Base-by-base conservation (phyloP, 345 rosid species). In the Gynandropsis gynandra region DNA sequence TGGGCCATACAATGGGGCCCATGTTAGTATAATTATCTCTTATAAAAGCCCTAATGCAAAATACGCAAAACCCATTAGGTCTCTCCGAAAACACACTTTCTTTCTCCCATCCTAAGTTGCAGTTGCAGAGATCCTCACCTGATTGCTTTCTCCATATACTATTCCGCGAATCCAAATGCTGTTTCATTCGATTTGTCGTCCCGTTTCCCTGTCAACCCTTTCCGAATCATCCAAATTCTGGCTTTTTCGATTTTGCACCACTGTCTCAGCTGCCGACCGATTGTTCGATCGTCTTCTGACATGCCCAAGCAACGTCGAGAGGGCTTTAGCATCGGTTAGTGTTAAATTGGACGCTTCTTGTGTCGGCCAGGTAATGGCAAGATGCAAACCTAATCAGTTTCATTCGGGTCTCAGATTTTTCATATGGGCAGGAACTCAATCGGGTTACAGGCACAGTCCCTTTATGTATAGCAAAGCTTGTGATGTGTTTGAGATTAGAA, bases 381-480 rank as follows among this genome's bases (percentile, higher is more conserved):
- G 77, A 56, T 80, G 80, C 63, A 21, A 69, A 32, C 32, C 59
- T 7, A 67, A 42, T 51, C 71, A 77, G n/a, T 56, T 68, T 49
- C 69, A 63, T 2, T 32, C 52, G 69, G 95, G 85, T 73, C 76
- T 90, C 42, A 68, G 89, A 42, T 90, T 90, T 56, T 87, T 87
- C 43, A 42, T 90, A 8, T 84, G 89, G 98, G 79, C 89, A 17
- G 96, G 87, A 67, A 71, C 59, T 11, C 96, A 78, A 41, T 68
- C 85, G 0, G 65, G 62, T 24, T 80, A 76, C 42, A 74, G 85
- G 68, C 95, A 87, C 67, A 80, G 82, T 62, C 54, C 73, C 12
- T 82, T 62, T 44, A 67, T 72, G 83, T 84, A 82, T 44, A 33
- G 63, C 33, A 74, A 72, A 66, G 96, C 84, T 66, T 83, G 92